Base-by-base conservation (phyloP, 257 asterid species). In the Solanum raphanifolium region DNA sequence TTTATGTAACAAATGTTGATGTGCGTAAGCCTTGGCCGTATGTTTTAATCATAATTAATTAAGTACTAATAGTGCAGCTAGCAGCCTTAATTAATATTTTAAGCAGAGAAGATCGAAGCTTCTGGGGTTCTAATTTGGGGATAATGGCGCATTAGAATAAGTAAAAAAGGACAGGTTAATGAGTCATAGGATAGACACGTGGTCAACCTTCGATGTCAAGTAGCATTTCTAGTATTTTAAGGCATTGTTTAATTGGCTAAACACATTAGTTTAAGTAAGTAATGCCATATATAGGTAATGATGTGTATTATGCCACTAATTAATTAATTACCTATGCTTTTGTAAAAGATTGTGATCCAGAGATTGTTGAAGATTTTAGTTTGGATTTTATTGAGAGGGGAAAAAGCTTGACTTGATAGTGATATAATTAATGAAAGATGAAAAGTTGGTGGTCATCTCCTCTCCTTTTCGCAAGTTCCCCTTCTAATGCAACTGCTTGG, bases 251-350 rank as follows among this genome's bases (percentile, higher is more conserved):
- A 71, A 92, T 12, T 88, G 83, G 88, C 3, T 66, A 43, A 75
- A 72, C 13, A 41, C 31, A 88, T 73, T 88, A 89, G 79, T 90
- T 79, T 89, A 94, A 76, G 75, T n/a, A 88, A 34, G 36, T 87
- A 86, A 89, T 91, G 89, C 91, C 90, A 92, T 90, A 78, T 90
- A 93, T 93, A 93, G 96, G 94, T 88, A 89, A 87, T 94, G 98
- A 93, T 90, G 96, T 94, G 95, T 93, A 48, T 68, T 87, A 85
- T 83, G 60, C 72, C 90, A 73, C 88, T 36, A 79, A 89, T 90
- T 93, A 91, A 88, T 46, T 52, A 73, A 38, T 15, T 5, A 6
- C 86, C 43, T 88, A 90, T 79, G 66, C 78, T 88, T 87, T 69
- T 79, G 48, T 13, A 89, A 32, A 68, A 88, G 88, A 87, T 52